Base-by-base conservation (phyloP, 345 rosid genomes). In the Reutealis trisperma region DNA sequence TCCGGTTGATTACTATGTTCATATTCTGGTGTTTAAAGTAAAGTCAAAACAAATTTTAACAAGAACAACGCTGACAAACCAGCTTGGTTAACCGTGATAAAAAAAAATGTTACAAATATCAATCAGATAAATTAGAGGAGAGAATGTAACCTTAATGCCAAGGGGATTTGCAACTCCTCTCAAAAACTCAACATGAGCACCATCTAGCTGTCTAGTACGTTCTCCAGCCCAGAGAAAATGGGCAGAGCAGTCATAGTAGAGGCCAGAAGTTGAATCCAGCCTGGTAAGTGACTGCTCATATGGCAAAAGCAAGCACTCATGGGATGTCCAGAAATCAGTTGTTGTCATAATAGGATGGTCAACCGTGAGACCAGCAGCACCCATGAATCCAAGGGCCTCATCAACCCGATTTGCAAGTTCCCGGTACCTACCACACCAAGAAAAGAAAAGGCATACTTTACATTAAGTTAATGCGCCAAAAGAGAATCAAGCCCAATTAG, bases 261-360 rank as follows among this genome's bases (percentile, higher is more conserved):
- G 78, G 44, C 82, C 82, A 57, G 82, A 79, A 52, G 82, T 79
- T 61, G 82, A 79, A 75, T 79, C 82, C 66, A 79, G 75, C 75
- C 82, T 70, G 8, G 82, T 74, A 70, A 79, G 82, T 42, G 82
- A 74, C 41, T 79, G 82, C 82, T 79, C 82, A 27, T 79, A 79
- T 42, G 82, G 82, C 71, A 79, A 70, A 61, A 79, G 78, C 82
- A 79, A 75, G 71, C 82, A 79, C 58, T 79, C 82, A 63, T 79
- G 82, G 71, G 82, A 79, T 69, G 82, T 79, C 82, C 82, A 79
- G 66, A 79, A 79, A 12, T 79, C 82, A 24, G 82, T 79, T 37
- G 82, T 69, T 22, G 75, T 74, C 82, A 75, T 79, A 54, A 79
- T 75, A 27, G 82, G 82, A 79, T 79, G 82, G 47, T 79, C 82